Evolutionary conservation across 805 yeast species (phyloP), one percentile per base, ranked within the genome.

Genomic region (Nakazawaea peltata): DNA sequence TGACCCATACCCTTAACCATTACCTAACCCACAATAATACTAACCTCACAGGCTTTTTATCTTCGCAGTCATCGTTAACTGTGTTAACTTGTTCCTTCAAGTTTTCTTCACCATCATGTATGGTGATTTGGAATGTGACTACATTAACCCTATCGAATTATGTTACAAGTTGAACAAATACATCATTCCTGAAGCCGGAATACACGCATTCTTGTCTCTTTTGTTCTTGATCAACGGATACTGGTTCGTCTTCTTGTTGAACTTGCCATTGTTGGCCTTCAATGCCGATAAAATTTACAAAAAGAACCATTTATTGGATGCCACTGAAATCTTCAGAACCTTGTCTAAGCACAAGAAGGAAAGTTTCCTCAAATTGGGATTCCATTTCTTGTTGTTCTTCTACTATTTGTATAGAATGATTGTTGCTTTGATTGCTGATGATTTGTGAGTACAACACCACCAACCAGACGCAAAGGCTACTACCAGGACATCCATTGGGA

Each of bases 291-390:
- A 84, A 59, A 74, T 85, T 52, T 61, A 79, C 58, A 75, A 74
- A 49, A 86, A 85, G 61, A 77, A 79, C 56, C 88, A 90, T 56
- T 65, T 84, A 44, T 76, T 88, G 57, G 98, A 92, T 59, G 97
- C 97, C 40, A 90, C 98, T 29, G 97, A 90, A 61, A 92, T 90
- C 51, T 92, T 92, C 65, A 77, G 97, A 67, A 88, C 97, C 28
- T 73, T 90, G 53, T 74, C 85, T 49, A 84, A 81, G 54, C 95
- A 88, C 67, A 90, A 92, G 74, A 82, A 81, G 59, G 97, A 88
- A 63, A 73, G 86, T 41, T 87, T 88, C 56, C 62, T 84, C 57
- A 90, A 90, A 61, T 73, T 92, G 49, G 96, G 92, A 9, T 87
- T 85, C 74, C 90, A 86, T 57, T 70, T 90, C 50, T 60, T 85